Conservation (phyloP, 2,329 filamentous ascomycete genomes). For the Pyricularia grisea region DNA sequence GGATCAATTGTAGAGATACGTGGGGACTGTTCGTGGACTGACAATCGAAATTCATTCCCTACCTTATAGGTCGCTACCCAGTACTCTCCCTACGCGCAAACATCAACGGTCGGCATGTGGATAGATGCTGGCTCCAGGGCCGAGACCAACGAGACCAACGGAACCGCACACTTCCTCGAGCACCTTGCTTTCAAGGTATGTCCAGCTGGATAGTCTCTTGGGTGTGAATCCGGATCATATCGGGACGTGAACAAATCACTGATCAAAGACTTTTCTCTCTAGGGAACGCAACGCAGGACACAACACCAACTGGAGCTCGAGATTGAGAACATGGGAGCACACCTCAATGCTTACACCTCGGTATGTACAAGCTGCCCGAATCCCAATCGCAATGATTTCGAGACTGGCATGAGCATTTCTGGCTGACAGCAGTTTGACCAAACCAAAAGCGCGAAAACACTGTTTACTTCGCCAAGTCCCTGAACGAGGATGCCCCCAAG, state of each 20-base stretch:
- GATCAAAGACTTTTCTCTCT: background rate
- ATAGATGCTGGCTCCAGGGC: conserved; percentile 97
- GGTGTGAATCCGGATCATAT: background rate
- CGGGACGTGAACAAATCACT: conserved; percentile 2
- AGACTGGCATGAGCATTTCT: background rate
- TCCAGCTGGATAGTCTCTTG: background rate
- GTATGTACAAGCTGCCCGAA: conserved; percentile 36
- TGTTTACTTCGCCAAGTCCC: conserved; percentile 98
- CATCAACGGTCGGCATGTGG: conserved; percentile 96
- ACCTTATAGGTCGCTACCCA: conserved; percentile 79
- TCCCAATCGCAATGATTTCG: background rate
- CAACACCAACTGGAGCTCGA: conserved; percentile 98
- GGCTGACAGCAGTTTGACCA: conserved; percentile 8
- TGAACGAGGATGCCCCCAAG: conserved; percentile 94
- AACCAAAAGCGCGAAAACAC: conserved; percentile 81
- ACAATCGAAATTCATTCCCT: background rate
- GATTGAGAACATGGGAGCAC: conserved; percentile 99
- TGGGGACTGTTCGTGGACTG: background rate
- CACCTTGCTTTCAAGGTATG: conserved; percentile 98
- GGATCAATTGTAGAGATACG: background rate
- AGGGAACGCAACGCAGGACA: conserved; percentile 89
- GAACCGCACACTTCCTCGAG: conserved; percentile 98
- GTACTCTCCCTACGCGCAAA: conserved; percentile 96
- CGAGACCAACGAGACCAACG: conserved; percentile 97
- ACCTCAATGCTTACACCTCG: conserved; percentile 99